A percentile compares a stretch with the other conserved stretches of the same genome.
Conservation (phyloP, 202 grass and related monocot species). For the Miscanthus sacchariflorus region DNA sequence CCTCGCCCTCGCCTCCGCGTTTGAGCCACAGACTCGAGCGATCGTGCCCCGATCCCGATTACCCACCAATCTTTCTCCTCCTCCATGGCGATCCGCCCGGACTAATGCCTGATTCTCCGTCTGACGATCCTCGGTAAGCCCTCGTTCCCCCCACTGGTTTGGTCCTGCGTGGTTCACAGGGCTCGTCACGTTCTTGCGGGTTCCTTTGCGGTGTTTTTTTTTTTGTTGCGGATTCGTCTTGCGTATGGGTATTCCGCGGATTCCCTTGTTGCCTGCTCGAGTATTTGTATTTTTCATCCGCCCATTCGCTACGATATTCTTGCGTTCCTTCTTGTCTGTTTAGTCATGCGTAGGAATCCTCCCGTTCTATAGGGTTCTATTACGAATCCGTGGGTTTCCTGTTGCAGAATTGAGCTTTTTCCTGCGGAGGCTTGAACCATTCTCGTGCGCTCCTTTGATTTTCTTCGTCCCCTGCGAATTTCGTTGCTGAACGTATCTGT, state of each 20-base stretch:
- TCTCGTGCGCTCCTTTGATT: not conserved
- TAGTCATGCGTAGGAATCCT: not conserved
- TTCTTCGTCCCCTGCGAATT: not conserved
- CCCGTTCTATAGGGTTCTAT: not conserved
- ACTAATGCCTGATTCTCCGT: conserved; percentile 2
- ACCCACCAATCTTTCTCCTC: not conserved
- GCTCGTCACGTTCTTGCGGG: not conserved
- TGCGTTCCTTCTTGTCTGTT: not conserved
- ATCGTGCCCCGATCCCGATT: not conserved
- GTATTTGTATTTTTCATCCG: not conserved
- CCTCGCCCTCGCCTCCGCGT: not conserved
- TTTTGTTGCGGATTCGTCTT: not conserved
- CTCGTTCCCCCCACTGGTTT: not conserved
- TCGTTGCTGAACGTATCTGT: not conserved
- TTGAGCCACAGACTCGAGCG: not conserved
- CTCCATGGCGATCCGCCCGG: conserved; percentile 18
- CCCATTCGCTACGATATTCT: not conserved
- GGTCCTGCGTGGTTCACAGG: not conserved
- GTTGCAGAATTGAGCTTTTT: not conserved
- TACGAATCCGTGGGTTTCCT: not conserved
- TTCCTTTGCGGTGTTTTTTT: not conserved
- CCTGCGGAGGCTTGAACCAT: not conserved
- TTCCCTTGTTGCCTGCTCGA: not conserved
- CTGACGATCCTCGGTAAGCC: conserved; percentile 19
- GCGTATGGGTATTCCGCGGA: not conserved